Evolutionary conservation across 2,329 filamentous ascomycete species (phyloP), one percentile per base, ranked within the genome.

Genomic region (Penicillium griseofulvum): DNA sequence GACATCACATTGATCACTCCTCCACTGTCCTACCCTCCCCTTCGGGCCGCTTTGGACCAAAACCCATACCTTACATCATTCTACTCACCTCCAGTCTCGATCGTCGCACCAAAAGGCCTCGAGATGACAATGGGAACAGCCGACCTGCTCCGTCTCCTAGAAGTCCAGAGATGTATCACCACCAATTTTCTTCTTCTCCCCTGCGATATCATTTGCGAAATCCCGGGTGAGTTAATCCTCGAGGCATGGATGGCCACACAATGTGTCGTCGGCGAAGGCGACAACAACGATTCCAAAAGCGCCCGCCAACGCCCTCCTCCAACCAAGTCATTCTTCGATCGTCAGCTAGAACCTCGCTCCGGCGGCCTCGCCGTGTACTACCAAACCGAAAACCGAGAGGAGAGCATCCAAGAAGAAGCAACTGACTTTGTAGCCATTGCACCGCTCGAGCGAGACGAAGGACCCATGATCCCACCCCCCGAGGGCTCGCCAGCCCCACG

Each of bases 171-270:
- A 17, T 80, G 85, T 5, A 84, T 97, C 63, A 90, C 83, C 48
- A 84, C 85, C 8, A 91, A 97, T 74, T 97, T 97, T 67, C 77
- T 96, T 19, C 84, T 97, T 4, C 79, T 97, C 3, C 92, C 93
- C 5, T 54, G 51, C 5, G 44, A 54, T 9, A 11, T 54, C 5
- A 37, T 54, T n/a, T 54, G 51, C 12, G 44, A 37, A 4, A 6
- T 54, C 1, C 16, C 37, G 0, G 44, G 37, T 3, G 44, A 54
- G 14, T 49, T 29, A 24, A 39, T 54, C 1, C 14, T 54, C 3
- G 51, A 54, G 22, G 51, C 51, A 3, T 54, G 51, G 51, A 42
- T 49, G 22, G 4, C 37, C 12, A 54, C 24, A 6, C 51, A 42
- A 22, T 19, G 38, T n/a, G 24, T 22, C 2, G 6, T 49, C 2